Evolutionary conservation across 2,329 filamentous ascomycete genomes (phyloP).

Genomic region (Apiospora marii): DNA sequence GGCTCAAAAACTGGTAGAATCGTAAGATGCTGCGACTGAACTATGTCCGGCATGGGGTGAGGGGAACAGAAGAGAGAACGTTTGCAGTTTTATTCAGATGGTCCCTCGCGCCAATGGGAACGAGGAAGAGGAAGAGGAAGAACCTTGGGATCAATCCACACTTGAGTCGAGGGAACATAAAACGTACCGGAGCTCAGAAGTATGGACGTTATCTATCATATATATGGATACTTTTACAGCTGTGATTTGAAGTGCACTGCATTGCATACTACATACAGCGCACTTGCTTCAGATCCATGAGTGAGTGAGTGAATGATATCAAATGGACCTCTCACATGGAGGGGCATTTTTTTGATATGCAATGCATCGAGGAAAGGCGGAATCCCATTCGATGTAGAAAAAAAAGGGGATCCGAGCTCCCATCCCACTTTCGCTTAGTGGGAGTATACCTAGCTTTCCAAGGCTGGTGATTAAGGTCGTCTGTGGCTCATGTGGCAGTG

Average conservation of each 20-base stretch:
- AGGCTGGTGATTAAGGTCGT: not conserved
- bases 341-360: slow-evolving; percentile 6
- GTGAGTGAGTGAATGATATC: not conserved
- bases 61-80: not conserved
- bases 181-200: not conserved
- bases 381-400: not conserved
- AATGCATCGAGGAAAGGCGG: not conserved
- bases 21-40: slow-evolving; percentile 12
- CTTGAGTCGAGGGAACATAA: not conserved
- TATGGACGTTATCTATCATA: not conserved
- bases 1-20: slow-evolving; percentile 13
- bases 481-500: not conserved
- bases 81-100: not conserved
- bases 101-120: not conserved
- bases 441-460: not conserved
- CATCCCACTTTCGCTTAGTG: not conserved
- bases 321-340: not conserved
- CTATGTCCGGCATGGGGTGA: not conserved
- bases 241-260: not conserved
- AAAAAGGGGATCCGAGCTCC: not conserved
- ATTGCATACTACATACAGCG: not conserved
- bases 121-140: not conserved
- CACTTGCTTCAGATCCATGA: not conserved
- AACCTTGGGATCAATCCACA: not conserved
- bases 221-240: not conserved